phyloP scores from a whole-genome alignment of 2,329 filamentous ascomycete species.

The Thermothelomyces thermophilus region DNA sequence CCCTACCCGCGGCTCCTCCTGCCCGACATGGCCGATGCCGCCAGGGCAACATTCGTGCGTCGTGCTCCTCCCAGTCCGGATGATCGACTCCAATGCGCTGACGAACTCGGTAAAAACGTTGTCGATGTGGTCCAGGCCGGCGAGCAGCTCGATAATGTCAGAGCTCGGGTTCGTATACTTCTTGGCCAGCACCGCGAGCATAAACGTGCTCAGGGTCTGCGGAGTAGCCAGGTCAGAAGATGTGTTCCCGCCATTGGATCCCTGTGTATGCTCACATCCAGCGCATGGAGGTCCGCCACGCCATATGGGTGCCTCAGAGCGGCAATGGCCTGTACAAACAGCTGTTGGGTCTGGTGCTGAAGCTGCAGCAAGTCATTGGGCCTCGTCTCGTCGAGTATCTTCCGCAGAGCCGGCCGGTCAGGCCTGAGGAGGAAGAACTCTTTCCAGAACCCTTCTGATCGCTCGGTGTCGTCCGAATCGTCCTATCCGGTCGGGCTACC shows the following conservation, averaged over 20 bases:
- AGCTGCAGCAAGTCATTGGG: slow-evolving; percentile 70
- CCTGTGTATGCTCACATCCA: slow-evolving; percentile 61
- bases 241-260: neutral
- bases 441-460: slow-evolving; percentile 86
- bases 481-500: slow-evolving; percentile 4
- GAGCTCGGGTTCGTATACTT: slow-evolving; percentile 93
- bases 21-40: slow-evolving; percentile 14
- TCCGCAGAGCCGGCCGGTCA: slow-evolving; percentile 61
- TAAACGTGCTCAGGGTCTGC: slow-evolving; percentile 83
- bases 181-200: slow-evolving; percentile 75
- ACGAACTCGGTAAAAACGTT: slow-evolving; percentile 84
- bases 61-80: slow-evolving; percentile 61
- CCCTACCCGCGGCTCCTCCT: slow-evolving; percentile 6
- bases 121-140: slow-evolving; percentile 84
- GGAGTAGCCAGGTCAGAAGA: neutral
- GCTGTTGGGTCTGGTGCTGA: slow-evolving; percentile 69
- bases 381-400: slow-evolving; percentile 61
- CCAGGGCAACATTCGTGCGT: slow-evolving; percentile 15
- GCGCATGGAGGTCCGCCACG: slow-evolving; percentile 66
- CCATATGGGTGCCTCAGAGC: slow-evolving; percentile 55
- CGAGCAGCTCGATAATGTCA: slow-evolving; percentile 84
- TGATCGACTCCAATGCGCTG: slow-evolving; percentile 70
- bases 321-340: slow-evolving; percentile 68
- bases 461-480: slow-evolving; percentile 53
- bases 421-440: slow-evolving; percentile 91